Base-by-base conservation (phyloP, 2,329 filamentous ascomycete genomes). In the Aureobasidium namibiae region DNA sequence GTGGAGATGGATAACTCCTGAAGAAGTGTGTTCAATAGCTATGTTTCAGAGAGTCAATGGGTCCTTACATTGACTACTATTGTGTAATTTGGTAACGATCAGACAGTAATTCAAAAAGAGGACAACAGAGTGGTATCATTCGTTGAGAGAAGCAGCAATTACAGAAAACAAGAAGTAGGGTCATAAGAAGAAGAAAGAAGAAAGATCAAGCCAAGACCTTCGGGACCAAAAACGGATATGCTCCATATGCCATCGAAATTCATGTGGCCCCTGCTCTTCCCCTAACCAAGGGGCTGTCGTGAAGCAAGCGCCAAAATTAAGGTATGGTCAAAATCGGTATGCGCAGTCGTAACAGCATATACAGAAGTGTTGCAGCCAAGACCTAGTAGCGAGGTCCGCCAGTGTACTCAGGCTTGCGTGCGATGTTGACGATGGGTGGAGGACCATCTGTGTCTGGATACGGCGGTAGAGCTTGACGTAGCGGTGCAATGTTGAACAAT, bases 371-470 rank as follows among this genome's bases (percentile, higher is more conserved):
- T 1, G 18, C 31, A n/a, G n/a, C 23, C 31, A 38, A 18, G 18
- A 18, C 14, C 14, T 38, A 46, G 26, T 46, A 46, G 16, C 36
- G 34, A 8, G 34, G 49, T 14, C 36, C 38, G 11, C 36, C 26
- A 56, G 34, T 58, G 26, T 48, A 89, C 50, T 88, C 86, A 1
- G 92, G 92, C 72, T 96, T 96, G 65, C 86, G 84, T 45, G 88
- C 85, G 81, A 90, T 88, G 67, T 95, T 95, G 8, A 95, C 90
- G 7, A 82, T 78, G 3, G 92, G 92, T 18, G 92, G 92, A 29
- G 88, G 86, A 26, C 87, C 88, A 67, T 95, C 88, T 46, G 85
- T 86, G 49, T 89, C 74, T 0, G 92, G 92, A 70, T 96, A 96
- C 0, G 91, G 91, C 34, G 89, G 80, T 11, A 58, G n/a, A n/a